Evolutionary conservation across 352 stramenopile genomes (phyloP), one percentile per base, ranked within the genome.

Genomic region (Aphanomyces cochlioides): DNA sequence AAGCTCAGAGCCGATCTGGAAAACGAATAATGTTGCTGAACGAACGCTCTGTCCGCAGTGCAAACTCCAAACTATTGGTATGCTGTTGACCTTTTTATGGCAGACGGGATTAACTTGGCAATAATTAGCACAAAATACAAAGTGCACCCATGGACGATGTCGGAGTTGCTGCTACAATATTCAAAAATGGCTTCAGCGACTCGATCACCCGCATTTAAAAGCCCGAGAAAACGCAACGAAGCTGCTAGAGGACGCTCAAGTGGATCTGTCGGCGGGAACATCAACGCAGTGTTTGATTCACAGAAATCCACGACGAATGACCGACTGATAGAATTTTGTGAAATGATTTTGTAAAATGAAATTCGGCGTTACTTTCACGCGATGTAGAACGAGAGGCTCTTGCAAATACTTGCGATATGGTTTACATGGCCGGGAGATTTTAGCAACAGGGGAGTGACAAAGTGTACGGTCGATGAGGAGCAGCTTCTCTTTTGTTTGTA

Each of bases 21-120:
- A 38, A 5, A 66, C 57, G 15, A 66, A 66, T 41, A 66, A 66
- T 28, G n/a, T 66, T 4, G 28, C 57, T n/a, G 57, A 66, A 10
- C 37, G 57, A 7, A 15, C 13, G 8, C 38, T 6, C 3, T 66
- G 57, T 53, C 37, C 28, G 5, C 57, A 66, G 21, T 58, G 50
- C 50, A 8, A 58, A 19, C 8, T 19, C 15, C 50, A 58, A 12
- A 58, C 50, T 19, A 36, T 58, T 8, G 50, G 50, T 58, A 58
- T 12, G 17, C 50, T 19, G 7, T 19, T 12, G 17, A 58, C 36
- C 13, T 19, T n/a, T 19, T 53, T n/a, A n/a, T n/a, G n/a, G 45
- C 2, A 53, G 13, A 38, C 37, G 5, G 28, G 8, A 7, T 4
- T 64, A 17, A 17, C 8, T n/a, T 12, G 3, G 19, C 7, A 17